These are phyloP conservation scores for Sherardia arvensis DNA, from an alignment of 257 asterid species.

Conservation along the genomic window DNA sequence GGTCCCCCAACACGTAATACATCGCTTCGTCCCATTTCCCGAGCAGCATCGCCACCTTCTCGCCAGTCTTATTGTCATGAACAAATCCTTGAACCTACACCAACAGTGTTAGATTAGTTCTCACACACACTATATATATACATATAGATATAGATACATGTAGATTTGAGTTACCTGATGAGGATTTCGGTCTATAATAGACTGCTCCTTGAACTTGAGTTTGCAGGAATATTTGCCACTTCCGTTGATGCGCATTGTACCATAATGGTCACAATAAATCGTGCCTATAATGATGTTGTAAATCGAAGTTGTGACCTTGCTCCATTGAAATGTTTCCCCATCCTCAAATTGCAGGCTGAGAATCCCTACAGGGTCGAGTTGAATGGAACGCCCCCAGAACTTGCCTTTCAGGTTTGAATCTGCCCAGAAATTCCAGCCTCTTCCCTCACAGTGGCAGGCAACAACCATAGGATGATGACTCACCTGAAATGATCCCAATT, in stretches of 20 bases:
- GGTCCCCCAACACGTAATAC: slow-evolving; percentile 96
- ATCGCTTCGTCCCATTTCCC: slow-evolving; percentile 99
- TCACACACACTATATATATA: no score
- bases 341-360: slow-evolving; percentile 91
- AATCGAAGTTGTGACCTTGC: slow-evolving; percentile 97
- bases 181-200: slow-evolving; percentile 94
- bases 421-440: slow-evolving; percentile 96
- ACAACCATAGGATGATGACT: slow-evolving; percentile 98
- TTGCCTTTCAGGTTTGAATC: slow-evolving; percentile 98
- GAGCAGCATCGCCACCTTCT: slow-evolving; percentile 81
- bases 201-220: slow-evolving; percentile 97
- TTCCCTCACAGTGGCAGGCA: slow-evolving; percentile 97
- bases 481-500: slow-evolving; percentile 44
- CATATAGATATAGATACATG: no score
- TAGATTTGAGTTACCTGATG: no score
- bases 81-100: slow-evolving; percentile 89
- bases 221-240: slow-evolving; percentile 92
- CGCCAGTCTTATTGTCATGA: slow-evolving; percentile 94
- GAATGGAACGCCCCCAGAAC: slow-evolving; percentile 99
- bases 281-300: slow-evolving; percentile 92
- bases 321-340: slow-evolving; percentile 96
- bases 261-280: slow-evolving; percentile 94
- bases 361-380: slow-evolving; percentile 90
- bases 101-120: not conserved
- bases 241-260: slow-evolving; percentile 96